A percentile compares a stretch with the other conserved stretches of the same genome.
Conservation (phyloP, 176 grass and related monocot genomes). For the Oryza meyeriana region DNA sequence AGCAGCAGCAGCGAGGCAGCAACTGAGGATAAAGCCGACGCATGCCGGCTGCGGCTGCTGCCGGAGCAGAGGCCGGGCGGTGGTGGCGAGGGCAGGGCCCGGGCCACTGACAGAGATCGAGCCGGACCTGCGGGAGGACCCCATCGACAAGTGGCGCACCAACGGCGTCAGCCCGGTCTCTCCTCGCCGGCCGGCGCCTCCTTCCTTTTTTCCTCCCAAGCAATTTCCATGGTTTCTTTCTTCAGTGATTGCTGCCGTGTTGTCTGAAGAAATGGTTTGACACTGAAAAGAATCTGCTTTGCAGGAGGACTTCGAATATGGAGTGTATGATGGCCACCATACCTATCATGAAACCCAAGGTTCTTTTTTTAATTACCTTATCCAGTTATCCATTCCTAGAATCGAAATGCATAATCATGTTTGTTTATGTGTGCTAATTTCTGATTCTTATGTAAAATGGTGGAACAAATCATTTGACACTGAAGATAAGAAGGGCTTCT, state of each 20-base stretch:
- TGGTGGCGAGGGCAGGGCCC: constrained; percentile 46
- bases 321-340: constrained; percentile 74
- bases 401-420: background rate
- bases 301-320: constrained; percentile 84
- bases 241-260: background rate
- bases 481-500: constrained; percentile 68
- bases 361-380: constrained; percentile 26
- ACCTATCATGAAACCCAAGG: constrained; percentile 71
- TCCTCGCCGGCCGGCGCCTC: background rate
- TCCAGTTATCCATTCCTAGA: background rate
- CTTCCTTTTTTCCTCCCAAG: background rate
- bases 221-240: background rate
- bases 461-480: constrained; percentile 28
- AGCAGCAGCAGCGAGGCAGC: background rate
- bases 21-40: constrained; percentile 25
- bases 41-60: background rate
- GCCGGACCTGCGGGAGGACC: constrained; percentile 78
- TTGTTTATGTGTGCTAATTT: background rate
- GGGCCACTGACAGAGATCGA: constrained; percentile 68
- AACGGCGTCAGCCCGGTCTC: constrained; percentile 64
- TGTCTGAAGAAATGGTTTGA: constrained; percentile 10
- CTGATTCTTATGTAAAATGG: constrained; percentile 36
- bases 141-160: constrained; percentile 69
- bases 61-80: background rate
- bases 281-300: background rate